Evolutionary conservation across 139 green algal genomes (phyloP).

Genomic region (Chlamydomonas applanata): DNA sequence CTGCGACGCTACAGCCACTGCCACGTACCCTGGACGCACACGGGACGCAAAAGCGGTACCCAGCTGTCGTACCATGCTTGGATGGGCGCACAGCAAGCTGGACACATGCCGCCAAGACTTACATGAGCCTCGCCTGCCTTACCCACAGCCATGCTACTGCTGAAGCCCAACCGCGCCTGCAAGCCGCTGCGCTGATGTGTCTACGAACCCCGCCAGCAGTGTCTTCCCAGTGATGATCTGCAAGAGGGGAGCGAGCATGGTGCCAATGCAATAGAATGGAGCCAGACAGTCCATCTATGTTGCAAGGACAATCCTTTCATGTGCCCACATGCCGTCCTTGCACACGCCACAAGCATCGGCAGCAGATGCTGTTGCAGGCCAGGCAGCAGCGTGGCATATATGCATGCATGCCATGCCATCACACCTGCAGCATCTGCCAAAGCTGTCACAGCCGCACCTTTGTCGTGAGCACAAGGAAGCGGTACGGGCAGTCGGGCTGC

Average conservation of each 20-base stretch:
- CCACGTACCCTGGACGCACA: no score
- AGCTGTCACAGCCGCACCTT: conserved; percentile 18
- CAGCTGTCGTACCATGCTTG: no score
- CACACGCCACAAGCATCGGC: neutral
- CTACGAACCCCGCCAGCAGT: neutral
- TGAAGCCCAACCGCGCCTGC: neutral
- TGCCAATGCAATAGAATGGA: neutral
- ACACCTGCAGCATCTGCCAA: neutral
- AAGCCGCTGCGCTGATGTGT: neutral
- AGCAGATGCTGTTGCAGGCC: neutral
- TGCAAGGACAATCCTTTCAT: neutral
- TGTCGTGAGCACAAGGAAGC: conserved; percentile 83
- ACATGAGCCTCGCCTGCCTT: no score
- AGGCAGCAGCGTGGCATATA: neutral
- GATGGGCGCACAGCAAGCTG: no score
- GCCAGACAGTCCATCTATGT: neutral
- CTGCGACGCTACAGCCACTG: no score
- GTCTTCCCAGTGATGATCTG: neutral
- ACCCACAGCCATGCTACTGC: no score
- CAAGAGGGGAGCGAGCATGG: neutral
- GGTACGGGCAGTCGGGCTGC: conserved; percentile 42
- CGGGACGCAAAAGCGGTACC: no score
- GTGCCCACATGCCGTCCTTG: neutral
- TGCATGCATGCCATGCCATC: no score
- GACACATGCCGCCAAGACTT: no score